Percentiles rank a stretch among this genome's conserved stretches.
Evolutionary conservation across 495 filamentous ascomycete species (phyloP).

Genomic region (Penicillium pulvis): DNA sequence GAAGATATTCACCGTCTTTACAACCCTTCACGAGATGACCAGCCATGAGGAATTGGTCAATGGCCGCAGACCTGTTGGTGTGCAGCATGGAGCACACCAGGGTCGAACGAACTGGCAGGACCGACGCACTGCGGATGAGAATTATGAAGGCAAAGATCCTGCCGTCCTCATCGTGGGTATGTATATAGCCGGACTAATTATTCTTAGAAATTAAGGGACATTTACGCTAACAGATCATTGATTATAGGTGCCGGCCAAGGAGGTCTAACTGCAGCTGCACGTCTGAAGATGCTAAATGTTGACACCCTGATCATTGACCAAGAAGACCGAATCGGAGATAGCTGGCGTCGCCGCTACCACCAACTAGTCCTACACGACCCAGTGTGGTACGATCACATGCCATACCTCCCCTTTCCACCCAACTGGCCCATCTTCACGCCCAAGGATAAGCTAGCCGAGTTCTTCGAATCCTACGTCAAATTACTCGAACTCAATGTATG

Average conservation of each 20-base stretch:
- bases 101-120: constrained; percentile 68
- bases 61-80: constrained; percentile 44
- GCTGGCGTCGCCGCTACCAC: constrained; percentile 70
- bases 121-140: constrained; percentile 52
- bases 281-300: constrained; percentile 71
- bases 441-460: constrained; percentile 80
- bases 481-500: constrained; percentile 79
- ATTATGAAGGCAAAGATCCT: constrained; percentile 56
- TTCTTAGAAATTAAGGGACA: constrained; percentile 1
- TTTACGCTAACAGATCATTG: constrained; percentile 11
- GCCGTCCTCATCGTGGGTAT: constrained; percentile 70
- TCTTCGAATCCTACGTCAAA: constrained; percentile 73
- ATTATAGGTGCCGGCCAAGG: constrained; percentile 48
- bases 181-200: constrained; percentile 12
- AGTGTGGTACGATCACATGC: constrained; percentile 75
- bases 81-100: constrained; percentile 53
- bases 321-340: constrained; percentile 69
- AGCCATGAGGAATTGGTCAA: constrained; percentile 49
- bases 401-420: constrained; percentile 69
- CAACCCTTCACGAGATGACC: constrained; percentile 50
- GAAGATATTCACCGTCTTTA: constrained; percentile 69
- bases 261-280: constrained; percentile 63
- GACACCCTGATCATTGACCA: constrained; percentile 65
- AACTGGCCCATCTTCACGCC: constrained; percentile 72
- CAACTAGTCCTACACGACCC: constrained; percentile 73